phyloP scores from a whole-genome alignment of 495 filamentous ascomycete species.

The Melanomma pulvis-pyrius region DNA sequence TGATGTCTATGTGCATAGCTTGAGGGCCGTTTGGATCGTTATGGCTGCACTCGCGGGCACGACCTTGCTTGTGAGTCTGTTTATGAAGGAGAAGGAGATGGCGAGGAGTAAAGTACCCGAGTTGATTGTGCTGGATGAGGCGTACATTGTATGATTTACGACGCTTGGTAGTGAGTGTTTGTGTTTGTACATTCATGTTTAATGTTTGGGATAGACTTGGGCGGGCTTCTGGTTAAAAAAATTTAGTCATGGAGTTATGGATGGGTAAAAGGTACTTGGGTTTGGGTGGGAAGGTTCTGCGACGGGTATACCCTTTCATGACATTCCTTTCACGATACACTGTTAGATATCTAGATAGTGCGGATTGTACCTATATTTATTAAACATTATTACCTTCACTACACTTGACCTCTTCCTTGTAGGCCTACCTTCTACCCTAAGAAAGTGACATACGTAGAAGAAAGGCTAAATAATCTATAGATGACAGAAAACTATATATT shows the following conservation, averaged over 20 bases:
- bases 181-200: not conserved
- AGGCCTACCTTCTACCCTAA: too few species aligned
- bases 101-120: constrained; percentile 40
- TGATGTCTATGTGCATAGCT: constrained; percentile 44
- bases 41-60: constrained; percentile 55
- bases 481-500: too few species aligned
- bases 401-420: too few species aligned
- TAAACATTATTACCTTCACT: not conserved
- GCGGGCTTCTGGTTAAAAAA: too few species aligned
- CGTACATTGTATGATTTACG: not conserved
- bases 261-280: not conserved
- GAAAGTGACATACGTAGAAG: too few species aligned
- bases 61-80: constrained; percentile 54
- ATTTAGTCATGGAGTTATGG: too few species aligned
- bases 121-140: constrained; percentile 14
- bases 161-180: too few species aligned
- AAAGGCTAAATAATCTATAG: too few species aligned
- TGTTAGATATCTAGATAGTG: not conserved
- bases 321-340: not conserved
- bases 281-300: not conserved
- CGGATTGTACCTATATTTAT: not conserved
- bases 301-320: not conserved
- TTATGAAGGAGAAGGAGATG: constrained; percentile 45
- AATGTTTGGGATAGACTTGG: not conserved
- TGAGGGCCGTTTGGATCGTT: constrained; percentile 43